These are phyloP conservation scores for Monosporascus cannonballus DNA, from an alignment of 2,329 filamentous ascomycete genomes.

Conservation along the genomic window DNA sequence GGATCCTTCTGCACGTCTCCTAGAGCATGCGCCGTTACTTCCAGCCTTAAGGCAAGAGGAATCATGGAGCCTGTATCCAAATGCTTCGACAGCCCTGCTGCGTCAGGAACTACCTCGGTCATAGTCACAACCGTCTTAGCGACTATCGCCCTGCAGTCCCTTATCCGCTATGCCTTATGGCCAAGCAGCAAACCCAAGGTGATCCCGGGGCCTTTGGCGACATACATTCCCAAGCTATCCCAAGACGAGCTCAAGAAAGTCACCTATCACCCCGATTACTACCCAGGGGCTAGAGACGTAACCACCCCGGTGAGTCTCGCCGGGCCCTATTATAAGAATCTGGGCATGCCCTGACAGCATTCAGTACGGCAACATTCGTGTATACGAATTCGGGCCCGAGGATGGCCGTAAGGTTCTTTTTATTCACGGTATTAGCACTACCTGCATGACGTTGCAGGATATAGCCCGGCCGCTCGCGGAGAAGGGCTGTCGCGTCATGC, in stretches of 20 bases:
- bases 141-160: slow-evolving; percentile 33
- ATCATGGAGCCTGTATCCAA: slow-evolving; percentile 25
- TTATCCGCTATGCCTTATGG: slow-evolving; percentile 31
- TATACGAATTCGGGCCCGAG: slow-evolving; percentile 78
- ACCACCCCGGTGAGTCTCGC: slow-evolving; percentile 48
- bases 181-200: slow-evolving; percentile 31
- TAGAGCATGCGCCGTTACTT: background rate
- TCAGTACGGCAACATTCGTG: slow-evolving; percentile 65
- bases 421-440: slow-evolving; percentile 79
- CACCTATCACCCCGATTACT: slow-evolving; percentile 59
- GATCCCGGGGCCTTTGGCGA: slow-evolving; percentile 39
- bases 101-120: slow-evolving; percentile 24
- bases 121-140: slow-evolving; percentile 35
- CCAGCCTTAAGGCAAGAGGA: background rate
- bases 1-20: no score
- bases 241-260: slow-evolving; percentile 31
- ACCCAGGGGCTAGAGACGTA: slow-evolving; percentile 70
- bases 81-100: slow-evolving; percentile 16
- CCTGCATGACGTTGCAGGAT: slow-evolving; percentile 64
- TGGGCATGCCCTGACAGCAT: background rate
- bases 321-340: background rate
- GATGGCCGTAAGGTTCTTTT: slow-evolving; percentile 69
- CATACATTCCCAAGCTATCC: slow-evolving; percentile 30
- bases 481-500: slow-evolving; percentile 71
- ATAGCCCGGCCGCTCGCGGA: slow-evolving; percentile 62